phyloP scores from a whole-genome alignment of 1,284 basidiomycete species.

The Cryptococcus sp. region DNA sequence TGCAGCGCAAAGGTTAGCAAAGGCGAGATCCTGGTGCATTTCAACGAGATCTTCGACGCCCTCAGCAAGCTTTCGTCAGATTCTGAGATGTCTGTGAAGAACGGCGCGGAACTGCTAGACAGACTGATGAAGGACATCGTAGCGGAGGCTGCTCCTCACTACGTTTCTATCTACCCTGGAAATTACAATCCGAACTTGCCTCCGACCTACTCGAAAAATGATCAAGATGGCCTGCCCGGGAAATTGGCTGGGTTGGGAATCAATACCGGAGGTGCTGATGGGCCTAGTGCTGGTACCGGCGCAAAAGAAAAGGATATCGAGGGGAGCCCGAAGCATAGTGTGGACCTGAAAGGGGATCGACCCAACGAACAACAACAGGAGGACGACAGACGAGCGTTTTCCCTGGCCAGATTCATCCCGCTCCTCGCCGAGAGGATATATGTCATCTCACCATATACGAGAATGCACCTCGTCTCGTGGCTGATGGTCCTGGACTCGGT shows the following conservation, averaged over 20 bases:
- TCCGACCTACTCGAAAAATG: conserved; percentile 7
- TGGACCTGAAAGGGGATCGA: conserved; percentile 30
- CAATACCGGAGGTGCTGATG: too few species aligned
- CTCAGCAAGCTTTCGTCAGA: conserved; percentile 97
- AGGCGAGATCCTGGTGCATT: conserved; percentile 94
- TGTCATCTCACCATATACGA: conserved; percentile 91
- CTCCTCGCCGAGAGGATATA: conserved; percentile 90
- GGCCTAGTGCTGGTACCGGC: not conserved
- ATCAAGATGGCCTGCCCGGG: conserved; percentile 3
- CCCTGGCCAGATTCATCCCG: conserved; percentile 91
- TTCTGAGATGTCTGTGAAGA: conserved; percentile 95
- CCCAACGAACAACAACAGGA: conserved; percentile 56
- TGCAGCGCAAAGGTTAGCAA: conserved; percentile 85
- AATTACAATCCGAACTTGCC: conserved; percentile 38
- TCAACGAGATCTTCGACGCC: conserved; percentile 97
- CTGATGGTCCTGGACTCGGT: conserved; percentile 94
- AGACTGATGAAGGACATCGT: conserved; percentile 97
- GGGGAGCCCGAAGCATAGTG: conserved; percentile 11
- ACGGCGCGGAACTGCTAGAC: conserved; percentile 97
- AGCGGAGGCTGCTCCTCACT: conserved; percentile 91
- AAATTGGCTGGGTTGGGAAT: conserved; percentile 44
- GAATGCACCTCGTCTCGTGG: conserved; percentile 96
- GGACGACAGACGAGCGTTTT: conserved; percentile 67
- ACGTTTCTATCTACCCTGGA: conserved; percentile 78
- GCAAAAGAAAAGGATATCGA: conserved; percentile 9